These are phyloP conservation scores for Euphorbia pulcherrima DNA, from an alignment of 345 rosid species.

Conservation along the genomic window DNA sequence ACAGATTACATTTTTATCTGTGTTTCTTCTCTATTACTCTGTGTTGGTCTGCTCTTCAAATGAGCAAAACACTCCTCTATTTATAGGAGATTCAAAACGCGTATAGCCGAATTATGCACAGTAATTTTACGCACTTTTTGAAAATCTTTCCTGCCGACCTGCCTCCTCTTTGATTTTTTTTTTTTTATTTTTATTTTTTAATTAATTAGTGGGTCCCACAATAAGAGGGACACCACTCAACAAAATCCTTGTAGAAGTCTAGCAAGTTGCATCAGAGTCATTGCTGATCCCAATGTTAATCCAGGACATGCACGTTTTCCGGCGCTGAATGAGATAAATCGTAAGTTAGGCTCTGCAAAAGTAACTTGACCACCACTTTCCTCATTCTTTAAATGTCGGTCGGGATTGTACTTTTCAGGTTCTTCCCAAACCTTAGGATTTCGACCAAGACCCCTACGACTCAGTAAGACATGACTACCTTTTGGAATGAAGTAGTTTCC, in stretches of 20 bases:
- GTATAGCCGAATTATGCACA: too few relatives aligned
- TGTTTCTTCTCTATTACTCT: too few relatives aligned
- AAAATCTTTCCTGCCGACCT: too few relatives aligned
- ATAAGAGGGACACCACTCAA: too few relatives aligned
- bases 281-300: constrained; percentile 14
- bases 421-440: constrained; percentile 49
- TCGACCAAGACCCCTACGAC: constrained; percentile 42
- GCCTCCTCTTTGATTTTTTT: too few relatives aligned
- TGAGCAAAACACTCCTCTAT: too few relatives aligned
- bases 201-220: too few relatives aligned
- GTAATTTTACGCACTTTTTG: too few relatives aligned
- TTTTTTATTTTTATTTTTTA: too few relatives aligned
- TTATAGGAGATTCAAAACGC: too few relatives aligned
- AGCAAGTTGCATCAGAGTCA: constrained; percentile 21
- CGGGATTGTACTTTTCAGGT: constrained; percentile 42
- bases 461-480: constrained; percentile 47
- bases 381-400: constrained; percentile 34
- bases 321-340: constrained; percentile 14
- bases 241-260: constrained; percentile 6
- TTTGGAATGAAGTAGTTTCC: constrained; percentile 51
- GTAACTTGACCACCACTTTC: constrained; percentile 22
- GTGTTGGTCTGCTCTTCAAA: too few relatives aligned
- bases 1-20: too few relatives aligned
- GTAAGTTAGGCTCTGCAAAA: constrained; percentile 4
- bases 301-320: constrained; percentile 37